Evolutionary conservation across 2,329 filamentous ascomycete species (phyloP).

Genomic region (Penicillium fuscoglaucum): DNA sequence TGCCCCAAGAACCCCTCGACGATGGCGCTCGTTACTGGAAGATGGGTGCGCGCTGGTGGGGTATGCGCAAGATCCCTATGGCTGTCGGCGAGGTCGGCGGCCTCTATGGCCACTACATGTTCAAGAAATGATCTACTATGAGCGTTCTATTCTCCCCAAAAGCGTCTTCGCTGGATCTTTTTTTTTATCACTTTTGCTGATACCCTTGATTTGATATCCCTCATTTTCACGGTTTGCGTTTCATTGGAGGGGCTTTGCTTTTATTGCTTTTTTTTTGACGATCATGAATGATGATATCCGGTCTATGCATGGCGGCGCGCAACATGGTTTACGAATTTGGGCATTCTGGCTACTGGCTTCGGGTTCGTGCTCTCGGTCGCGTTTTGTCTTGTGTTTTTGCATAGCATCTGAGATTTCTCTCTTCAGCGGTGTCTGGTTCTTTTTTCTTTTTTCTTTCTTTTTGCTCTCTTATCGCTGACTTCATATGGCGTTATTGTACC

Average conservation of each 20-base stretch:
- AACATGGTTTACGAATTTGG: conserved; percentile 31
- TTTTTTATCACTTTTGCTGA: conserved; percentile 14
- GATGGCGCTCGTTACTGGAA: conserved; percentile 70
- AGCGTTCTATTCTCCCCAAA: conserved; percentile 20
- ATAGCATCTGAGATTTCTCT: conserved; percentile 29
- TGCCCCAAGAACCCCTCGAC: conserved; percentile 43
- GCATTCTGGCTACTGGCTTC: conserved; percentile 29
- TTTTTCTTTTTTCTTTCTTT: neutral
- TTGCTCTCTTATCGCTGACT: conserved; percentile 5
- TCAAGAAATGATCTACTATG: conserved; percentile 47
- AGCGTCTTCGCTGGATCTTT: conserved; percentile 15
- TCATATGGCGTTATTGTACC: conserved; percentile 11
- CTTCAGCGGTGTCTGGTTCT: conserved; percentile 21
- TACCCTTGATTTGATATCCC: conserved; percentile 23
- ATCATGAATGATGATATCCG: conserved; percentile 31
- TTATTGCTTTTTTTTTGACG: conserved; percentile 17
- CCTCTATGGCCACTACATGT: conserved; percentile 62
- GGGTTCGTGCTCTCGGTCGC: conserved; percentile 29
- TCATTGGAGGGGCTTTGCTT: conserved; percentile 16
- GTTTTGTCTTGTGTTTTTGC: conserved; percentile 25
- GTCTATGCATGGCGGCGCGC: conserved; percentile 32
- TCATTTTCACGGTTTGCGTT: conserved; percentile 13
- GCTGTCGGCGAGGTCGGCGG: conserved; percentile 58
- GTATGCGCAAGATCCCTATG: conserved; percentile 69
- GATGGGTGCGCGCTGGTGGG: conserved; percentile 81